Evolutionary conservation across 2,329 filamentous ascomycete genomes (phyloP).

Genomic region (Fusarium praegraminearum): DNA sequence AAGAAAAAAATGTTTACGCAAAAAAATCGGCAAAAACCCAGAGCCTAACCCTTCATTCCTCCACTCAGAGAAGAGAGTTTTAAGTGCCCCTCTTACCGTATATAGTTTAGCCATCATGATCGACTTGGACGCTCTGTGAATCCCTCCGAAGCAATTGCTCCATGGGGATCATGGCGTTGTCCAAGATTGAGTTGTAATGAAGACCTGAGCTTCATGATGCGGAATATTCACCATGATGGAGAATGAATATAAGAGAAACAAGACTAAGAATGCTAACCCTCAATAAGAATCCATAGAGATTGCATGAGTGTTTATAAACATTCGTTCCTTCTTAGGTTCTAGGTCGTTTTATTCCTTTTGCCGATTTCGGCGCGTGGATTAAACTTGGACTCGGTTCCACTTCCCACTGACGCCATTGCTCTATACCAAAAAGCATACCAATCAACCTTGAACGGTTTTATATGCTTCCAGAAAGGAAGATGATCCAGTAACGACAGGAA

Average conservation of each 20-base stretch:
- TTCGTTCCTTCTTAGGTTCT: background rate
- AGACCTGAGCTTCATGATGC: background rate
- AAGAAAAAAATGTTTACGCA: slow-evolving; percentile 42
- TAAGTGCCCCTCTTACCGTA: slow-evolving; percentile 51
- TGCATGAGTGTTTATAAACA: background rate
- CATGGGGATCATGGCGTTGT: background rate
- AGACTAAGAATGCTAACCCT: background rate
- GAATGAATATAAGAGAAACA: background rate
- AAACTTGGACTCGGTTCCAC: slow-evolving; percentile 14
- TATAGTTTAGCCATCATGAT: slow-evolving; percentile 44
- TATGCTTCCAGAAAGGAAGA: slow-evolving; percentile 20
- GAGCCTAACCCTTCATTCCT: slow-evolving; percentile 42
- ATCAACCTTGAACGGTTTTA: background rate
- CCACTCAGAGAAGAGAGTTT: slow-evolving; percentile 33
- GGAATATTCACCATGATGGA: background rate
- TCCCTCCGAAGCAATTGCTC: slow-evolving; percentile 8
- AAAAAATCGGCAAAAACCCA: slow-evolving; percentile 21
- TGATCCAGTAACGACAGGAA: background rate
- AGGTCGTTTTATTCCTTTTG: slow-evolving; percentile 18
- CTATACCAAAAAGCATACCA: background rate
- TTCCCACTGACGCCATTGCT: slow-evolving; percentile 1
- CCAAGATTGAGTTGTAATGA: background rate
- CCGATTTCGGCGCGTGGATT: slow-evolving; percentile 20
- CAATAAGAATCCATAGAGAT: background rate
- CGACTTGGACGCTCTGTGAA: background rate